Base-by-base conservation (phyloP, 495 filamentous ascomycete species). In the Tuber magnatum region DNA sequence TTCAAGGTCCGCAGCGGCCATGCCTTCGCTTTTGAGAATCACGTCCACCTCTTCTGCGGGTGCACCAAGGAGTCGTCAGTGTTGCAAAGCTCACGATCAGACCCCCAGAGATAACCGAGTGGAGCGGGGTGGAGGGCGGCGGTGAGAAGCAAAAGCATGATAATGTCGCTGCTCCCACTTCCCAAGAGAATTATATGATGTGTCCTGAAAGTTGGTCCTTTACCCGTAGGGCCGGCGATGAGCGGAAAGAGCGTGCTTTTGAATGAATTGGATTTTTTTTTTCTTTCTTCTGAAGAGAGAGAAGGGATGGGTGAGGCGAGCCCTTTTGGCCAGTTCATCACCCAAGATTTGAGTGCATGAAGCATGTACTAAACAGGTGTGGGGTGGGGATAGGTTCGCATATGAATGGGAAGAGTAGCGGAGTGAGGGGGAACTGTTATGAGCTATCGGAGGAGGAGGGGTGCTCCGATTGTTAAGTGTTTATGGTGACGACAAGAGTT, bases 21-120 rank as follows among this genome's bases (percentile, higher is more conserved):
- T 87, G 16, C 90, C 89, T 72, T 90, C 89, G 48, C 88, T 89
- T 44, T 92, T 92, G 81, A 94, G 94, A 71, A 94, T 87, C 74
- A 91, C 86, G 77, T 94, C 92, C 91, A 89, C 88, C 80, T 88
- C 84, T 81, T 84, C 84, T 77, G 79, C 78, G 70, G 81, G 75
- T 51, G 38, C 56, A 76, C 28, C 22, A 39, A n/a, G 9, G 32
- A 41, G 51, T 44, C 32, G 16, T 46, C 35, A 9, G 39, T 20
- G 73, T 32, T 20, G 32, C 32, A 65, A 65, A 65, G 28, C 6
- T 28, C 28, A 35, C 14, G 12, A 65, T 65, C 7, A 65, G 56
- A 18, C 5, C 56, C 56, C 35, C 2, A 7, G 56, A 18, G 28
- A 28, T 28, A 65, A 65, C 35, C 35, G 28, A 35, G 56, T 5